Base-by-base conservation (phyloP, 495 filamentous ascomycete species). In the Trypethelium eluteriae region DNA sequence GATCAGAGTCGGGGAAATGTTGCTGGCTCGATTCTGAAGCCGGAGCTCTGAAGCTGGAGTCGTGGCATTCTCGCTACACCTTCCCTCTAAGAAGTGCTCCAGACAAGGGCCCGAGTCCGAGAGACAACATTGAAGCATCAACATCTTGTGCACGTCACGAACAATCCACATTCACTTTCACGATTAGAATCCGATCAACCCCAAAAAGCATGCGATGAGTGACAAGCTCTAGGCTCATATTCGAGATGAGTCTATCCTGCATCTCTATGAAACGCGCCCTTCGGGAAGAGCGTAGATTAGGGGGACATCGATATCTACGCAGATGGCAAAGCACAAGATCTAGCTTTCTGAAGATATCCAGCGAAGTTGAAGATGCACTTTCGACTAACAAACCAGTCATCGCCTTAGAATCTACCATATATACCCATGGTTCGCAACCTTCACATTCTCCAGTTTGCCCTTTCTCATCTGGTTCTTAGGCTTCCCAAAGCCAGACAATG, bases 371-470 rank as follows among this genome's bases (percentile, higher is more conserved):
- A 49, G 85, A 88, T 70, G 94, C 93, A 62, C 67, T 97, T 18
- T 80, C 83, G 25, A 85, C 86, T 59, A 84, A 47, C 5, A 62
- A 83, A 53, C 93, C 94, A 2, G 86, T 98, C 7, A 93, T 98
- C 12, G 93, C 94, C 39, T 82, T 98, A 10, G 94, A 98, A 76
- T 88, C 90, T 2, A 96, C 94, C 2, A 97, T 98, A 49, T 89
- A 90, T 69, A 91, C 88, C 16, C 88, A 91, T 76, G 87, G 87
- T 89, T 78, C 39, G 69, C 63, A n/a, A 11, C 63, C 53, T 62
- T 68, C 61, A 39, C 36, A 32, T n/a, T 18, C 56, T 10, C 2
- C 14, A 39, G 7, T 35, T 4, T 11, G 36, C 2, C 25, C 61
- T 32, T 14, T 36, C 39, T 53, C n/a, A 46, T 64, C 80, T 81